A percentile compares a stretch with the other conserved stretches of the same genome.
phyloP scores from a whole-genome alignment of 331 rosid genomes.

The Saraca asoca region DNA sequence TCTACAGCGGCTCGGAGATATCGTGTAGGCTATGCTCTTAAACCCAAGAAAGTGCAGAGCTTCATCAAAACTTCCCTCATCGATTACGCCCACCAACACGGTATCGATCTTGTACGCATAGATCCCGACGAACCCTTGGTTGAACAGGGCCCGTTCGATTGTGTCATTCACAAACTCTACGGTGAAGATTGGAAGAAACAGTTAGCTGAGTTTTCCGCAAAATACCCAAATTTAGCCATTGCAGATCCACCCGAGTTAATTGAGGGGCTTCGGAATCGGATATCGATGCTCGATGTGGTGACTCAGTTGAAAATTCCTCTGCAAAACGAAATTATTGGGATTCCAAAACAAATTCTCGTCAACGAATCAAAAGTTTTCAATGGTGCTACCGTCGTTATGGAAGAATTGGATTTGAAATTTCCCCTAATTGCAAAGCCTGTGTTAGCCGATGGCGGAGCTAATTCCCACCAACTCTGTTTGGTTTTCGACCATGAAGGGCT shows the following conservation, averaged over 20 bases:
- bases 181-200: slow-evolving; percentile 30
- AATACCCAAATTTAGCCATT: slow-evolving; percentile 23
- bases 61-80: slow-evolving; percentile 36
- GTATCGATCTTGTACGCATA: slow-evolving; percentile 40
- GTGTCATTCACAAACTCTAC: slow-evolving; percentile 47
- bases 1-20: not conserved
- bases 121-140: slow-evolving; percentile 25
- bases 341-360: slow-evolving; percentile 35
- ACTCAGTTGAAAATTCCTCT: not conserved
- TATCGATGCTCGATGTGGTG: slow-evolving; percentile 45
- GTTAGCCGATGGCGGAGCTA: slow-evolving; percentile 44
- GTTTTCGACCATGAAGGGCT: slow-evolving; percentile 50
- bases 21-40: slow-evolving; percentile 44
- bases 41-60: slow-evolving; percentile 28
- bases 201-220: not conserved
- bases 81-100: slow-evolving; percentile 25
- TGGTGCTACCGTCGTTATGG: not conserved
- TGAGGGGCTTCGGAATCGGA: slow-evolving; percentile 38
- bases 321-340: not conserved
- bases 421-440: slow-evolving; percentile 65
- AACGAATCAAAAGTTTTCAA: not conserved
- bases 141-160: slow-evolving; percentile 46
- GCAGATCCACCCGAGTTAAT: slow-evolving; percentile 43
- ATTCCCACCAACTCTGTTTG: slow-evolving; percentile 56
- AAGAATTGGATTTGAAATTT: slow-evolving; percentile 33